A percentile compares a stretch with the other conserved stretches of the same genome.
Conservation (phyloP, 108 stramenopile genomes). For the Nitzschia inconspicua region DNA sequence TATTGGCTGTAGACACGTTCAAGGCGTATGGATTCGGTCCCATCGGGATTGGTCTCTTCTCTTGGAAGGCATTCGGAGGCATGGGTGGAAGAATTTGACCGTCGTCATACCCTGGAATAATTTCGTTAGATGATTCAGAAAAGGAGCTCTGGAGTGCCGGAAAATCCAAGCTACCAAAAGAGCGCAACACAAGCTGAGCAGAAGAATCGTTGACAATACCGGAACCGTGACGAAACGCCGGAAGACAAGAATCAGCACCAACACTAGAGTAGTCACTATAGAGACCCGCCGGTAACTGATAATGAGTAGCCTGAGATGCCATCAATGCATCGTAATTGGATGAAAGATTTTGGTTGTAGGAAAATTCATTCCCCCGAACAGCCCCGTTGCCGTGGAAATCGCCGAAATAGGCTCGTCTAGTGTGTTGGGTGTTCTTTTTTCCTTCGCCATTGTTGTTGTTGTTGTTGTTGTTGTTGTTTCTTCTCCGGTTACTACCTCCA, state of each 20-base stretch:
- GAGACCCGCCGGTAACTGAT: no score
- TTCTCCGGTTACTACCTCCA: slow-evolving; percentile 32
- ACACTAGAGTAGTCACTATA: no score
- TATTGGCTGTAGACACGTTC: background rate
- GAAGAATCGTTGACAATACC: background rate
- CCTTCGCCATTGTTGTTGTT: slow-evolving; percentile 5
- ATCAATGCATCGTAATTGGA: background rate
- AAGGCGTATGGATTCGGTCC: slow-evolving; percentile 37
- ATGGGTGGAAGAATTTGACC: slow-evolving; percentile 30
- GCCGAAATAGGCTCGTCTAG: background rate
- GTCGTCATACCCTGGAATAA: background rate
- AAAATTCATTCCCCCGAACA: background rate
- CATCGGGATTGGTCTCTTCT: background rate
- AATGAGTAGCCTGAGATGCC: background rate
- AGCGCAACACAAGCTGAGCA: background rate
- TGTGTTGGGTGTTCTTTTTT: slow-evolving; percentile 6
- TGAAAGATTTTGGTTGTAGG: background rate
- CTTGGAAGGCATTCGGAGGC: slow-evolving; percentile 1
- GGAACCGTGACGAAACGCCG: slow-evolving; percentile 3
- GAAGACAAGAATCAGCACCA: no score
- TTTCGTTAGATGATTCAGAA: slow-evolving; percentile 23
- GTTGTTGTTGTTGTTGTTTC: no score
- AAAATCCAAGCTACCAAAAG: background rate
- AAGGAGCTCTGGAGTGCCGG: slow-evolving; percentile 16
- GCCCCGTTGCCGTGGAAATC: slow-evolving; percentile 2